phyloP scores from a whole-genome alignment of 2,329 filamentous ascomycete genomes.

The Coniochaeta ligniaria region DNA sequence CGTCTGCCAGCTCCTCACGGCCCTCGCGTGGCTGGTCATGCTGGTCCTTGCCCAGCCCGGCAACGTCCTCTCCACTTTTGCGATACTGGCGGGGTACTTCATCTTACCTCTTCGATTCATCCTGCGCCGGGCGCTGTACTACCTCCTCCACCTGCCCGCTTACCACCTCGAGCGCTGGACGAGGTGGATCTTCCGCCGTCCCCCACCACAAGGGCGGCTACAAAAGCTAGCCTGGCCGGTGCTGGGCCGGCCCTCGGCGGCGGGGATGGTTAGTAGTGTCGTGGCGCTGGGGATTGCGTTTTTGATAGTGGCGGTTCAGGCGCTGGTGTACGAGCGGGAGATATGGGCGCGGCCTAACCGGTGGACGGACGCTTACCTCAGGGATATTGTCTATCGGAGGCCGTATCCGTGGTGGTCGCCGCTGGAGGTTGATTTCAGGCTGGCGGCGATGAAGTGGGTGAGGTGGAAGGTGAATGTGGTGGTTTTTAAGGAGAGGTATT shows the following conservation, averaged over 20 bases:
- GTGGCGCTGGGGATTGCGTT: constrained; percentile 4
- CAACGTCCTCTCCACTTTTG: constrained; percentile 6
- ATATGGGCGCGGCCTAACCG: constrained; percentile 15
- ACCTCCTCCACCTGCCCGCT: not conserved
- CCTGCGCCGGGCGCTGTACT: constrained; percentile 2
- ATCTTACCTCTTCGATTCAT: not conserved
- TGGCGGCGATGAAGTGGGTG: constrained; percentile 7
- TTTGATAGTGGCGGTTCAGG: constrained; percentile 7
- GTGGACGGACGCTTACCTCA: constrained; percentile 12
- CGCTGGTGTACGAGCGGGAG: constrained; percentile 14
- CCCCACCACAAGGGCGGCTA: not conserved
- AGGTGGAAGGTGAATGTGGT: constrained; percentile 3
- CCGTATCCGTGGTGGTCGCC: constrained; percentile 15
- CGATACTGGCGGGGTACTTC: constrained; percentile 3
- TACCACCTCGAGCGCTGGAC: not conserved
- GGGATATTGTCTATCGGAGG: constrained; percentile 6
- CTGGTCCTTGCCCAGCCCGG: constrained; percentile 11
- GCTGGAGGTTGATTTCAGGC: constrained; percentile 10
- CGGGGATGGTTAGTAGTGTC: constrained; percentile 4
- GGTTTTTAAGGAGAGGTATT: not conserved
- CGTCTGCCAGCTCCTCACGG: constrained; percentile 14
- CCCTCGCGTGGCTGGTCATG: constrained; percentile 12
- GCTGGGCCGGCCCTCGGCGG: not conserved
- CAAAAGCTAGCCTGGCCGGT: not conserved
- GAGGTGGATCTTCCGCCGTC: not conserved